Percentiles rank a stretch among this genome's conserved stretches.
Evolutionary conservation across 805 yeast genomes (phyloP).

Genomic region (Pichia phayaonensis): DNA sequence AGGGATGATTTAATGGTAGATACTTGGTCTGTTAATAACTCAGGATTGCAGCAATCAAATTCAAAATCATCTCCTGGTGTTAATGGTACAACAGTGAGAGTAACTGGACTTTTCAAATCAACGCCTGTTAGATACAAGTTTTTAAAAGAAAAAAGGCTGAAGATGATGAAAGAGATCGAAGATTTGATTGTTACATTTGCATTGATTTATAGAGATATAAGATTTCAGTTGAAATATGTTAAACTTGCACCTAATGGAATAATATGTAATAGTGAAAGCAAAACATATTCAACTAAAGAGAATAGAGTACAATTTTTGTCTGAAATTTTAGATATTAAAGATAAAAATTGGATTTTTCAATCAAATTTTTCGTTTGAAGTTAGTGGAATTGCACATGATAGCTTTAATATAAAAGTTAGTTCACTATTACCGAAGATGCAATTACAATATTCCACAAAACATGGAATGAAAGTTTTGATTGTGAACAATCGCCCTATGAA

Average conservation of each 20-base stretch:
- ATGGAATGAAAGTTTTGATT: slow-evolving; percentile 22
- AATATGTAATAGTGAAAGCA: slow-evolving; percentile 5
- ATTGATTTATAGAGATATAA: slow-evolving; percentile 21
- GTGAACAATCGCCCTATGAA: slow-evolving; percentile 30
- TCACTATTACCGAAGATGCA: slow-evolving; percentile 29
- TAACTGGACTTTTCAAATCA: slow-evolving; percentile 27
- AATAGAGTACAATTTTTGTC: slow-evolving; percentile 10
- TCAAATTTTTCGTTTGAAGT: slow-evolving; percentile 7
- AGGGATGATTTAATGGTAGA: slow-evolving; percentile 26
- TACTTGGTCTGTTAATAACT: slow-evolving; percentile 28
- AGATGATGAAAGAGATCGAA: slow-evolving; percentile 20
- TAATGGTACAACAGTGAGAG: slow-evolving; percentile 30
- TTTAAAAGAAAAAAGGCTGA: slow-evolving; percentile 20
- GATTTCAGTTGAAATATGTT: slow-evolving; percentile 26
- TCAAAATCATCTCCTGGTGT: slow-evolving; percentile 22
- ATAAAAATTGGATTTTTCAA: slow-evolving; percentile 14
- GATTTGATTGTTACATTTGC: slow-evolving; percentile 27
- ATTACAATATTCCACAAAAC: slow-evolving; percentile 23
- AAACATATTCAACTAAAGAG: slow-evolving; percentile 10
- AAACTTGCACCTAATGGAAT: slow-evolving; percentile 13
- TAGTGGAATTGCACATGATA: background rate
- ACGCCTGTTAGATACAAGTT: slow-evolving; percentile 30
- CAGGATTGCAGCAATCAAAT: slow-evolving; percentile 21
- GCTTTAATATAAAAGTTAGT: slow-evolving; percentile 8
- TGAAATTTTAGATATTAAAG: slow-evolving; percentile 15